Base-by-base conservation (phyloP, 306 rosid genomes). In the Fragaria nilgerrensis region DNA sequence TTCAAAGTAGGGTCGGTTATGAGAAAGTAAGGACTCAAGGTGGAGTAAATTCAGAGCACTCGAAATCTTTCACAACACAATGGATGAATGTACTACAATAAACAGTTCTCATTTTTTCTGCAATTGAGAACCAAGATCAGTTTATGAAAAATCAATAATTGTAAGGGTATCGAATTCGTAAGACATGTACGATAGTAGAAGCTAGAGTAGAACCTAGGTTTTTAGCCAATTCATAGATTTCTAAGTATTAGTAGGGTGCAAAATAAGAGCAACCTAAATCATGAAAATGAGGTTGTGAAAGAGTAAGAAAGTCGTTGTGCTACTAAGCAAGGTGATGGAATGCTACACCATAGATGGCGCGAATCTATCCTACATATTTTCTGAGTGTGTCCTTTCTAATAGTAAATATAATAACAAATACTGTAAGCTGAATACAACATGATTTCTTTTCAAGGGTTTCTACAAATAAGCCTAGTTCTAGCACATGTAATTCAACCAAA, bases 361-460 rank as follows among this genome's bases (percentile, higher is more conserved):
- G 6, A 3, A 7, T 47, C 0, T 47, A 13, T 45, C 52, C 52
- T 47, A 47, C 17, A 15, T 14, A 47, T 13, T 47, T 47, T 47
- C 17, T 3, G 5, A 12, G 17, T 13, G 50, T 13, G 17, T 47
- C 50, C 16, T 9, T 43, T 43, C 11, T 43, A 43, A 9, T 43
- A 43, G 22, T 63, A 23, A 32, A 63, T 16, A 63, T 5, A 41
- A 41, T 41, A 59, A 59, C 36, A 59, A 11, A 59, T 59, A n/a
- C 10, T 52, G 58, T 52, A 56, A 12, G 34, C 65, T 59, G 65
- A n/a, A 63, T 63, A 63, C 68, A 63, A 63, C 68, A 27, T 12
- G 16, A 62, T 17, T 29, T 15, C 20, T 63, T 63, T 32, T 63
- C 68, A 5, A 7, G 1, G 44, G 44, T 63, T 63, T 25, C 19